Conservation (phyloP, 192 early-diverging fungal genomes). For the Spizellomyces punctatus region DNA sequence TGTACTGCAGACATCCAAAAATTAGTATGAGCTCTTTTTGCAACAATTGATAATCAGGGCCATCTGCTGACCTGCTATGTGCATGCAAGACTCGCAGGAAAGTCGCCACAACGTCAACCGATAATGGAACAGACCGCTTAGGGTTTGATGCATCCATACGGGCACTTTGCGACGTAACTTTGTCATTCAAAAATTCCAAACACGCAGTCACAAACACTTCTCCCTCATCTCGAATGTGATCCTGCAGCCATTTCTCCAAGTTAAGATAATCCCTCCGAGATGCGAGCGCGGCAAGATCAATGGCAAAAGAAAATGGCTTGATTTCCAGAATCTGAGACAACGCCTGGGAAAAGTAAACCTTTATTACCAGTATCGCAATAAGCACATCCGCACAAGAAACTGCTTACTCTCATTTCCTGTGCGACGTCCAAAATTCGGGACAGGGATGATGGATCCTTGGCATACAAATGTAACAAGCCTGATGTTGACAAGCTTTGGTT, state of each 20-base stretch:
- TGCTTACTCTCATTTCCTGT: conserved; percentile 66
- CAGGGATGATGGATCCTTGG: conserved; percentile 64
- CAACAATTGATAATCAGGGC: too few species aligned
- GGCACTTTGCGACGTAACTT: conserved; percentile 35
- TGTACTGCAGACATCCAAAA: conserved; percentile 27
- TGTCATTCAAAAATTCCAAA: conserved; percentile 74
- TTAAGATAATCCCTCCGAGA: conserved; percentile 77
- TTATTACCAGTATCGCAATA: not conserved
- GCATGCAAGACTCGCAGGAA: conserved; percentile 68
- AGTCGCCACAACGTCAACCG: conserved; percentile 64
- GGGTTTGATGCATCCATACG: not conserved
- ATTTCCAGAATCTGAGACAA: conserved; percentile 70
- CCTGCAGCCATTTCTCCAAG: conserved; percentile 83
- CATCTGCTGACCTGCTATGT: not conserved
- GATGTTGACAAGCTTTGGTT: conserved; percentile 58
- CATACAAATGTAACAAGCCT: conserved; percentile 72
- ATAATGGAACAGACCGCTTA: conserved; percentile 53
- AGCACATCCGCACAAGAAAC: conserved; percentile 38
- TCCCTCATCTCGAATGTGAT: conserved; percentile 65
- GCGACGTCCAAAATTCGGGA: conserved; percentile 74
- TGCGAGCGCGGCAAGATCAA: conserved; percentile 80
- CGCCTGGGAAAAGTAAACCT: conserved; percentile 46
- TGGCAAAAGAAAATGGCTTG: conserved; percentile 68
- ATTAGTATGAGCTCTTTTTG: too few species aligned
- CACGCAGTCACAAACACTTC: conserved; percentile 70